A percentile compares a stretch with the other conserved stretches of the same genome.
Conservation (phyloP, 2,329 filamentous ascomycete species). For the Gremmenia infestans region DNA sequence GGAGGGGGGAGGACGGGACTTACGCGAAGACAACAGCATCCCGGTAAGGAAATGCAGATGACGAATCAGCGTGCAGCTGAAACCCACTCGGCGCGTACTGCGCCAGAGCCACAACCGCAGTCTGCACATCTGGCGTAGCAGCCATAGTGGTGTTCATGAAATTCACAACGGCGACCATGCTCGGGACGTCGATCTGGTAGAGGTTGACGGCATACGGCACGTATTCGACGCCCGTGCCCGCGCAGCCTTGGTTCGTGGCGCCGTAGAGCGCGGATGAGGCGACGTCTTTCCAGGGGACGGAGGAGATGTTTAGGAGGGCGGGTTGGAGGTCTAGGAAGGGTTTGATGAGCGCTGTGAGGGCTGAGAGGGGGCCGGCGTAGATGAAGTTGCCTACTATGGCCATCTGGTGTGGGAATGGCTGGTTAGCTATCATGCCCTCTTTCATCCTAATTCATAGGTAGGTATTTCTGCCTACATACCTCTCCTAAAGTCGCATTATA, state of each 20-base stretch:
- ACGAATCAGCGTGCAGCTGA: not conserved
- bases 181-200: not conserved
- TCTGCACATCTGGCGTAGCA: not conserved
- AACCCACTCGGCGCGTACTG: slow-evolving; percentile 1
- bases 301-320: not conserved
- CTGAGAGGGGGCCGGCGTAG: not conserved
- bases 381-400: not conserved
- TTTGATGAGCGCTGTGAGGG: not conserved
- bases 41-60: not conserved
- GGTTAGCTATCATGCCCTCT: not conserved
- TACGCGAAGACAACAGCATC: not conserved
- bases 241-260: not conserved
- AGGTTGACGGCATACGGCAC: not conserved
- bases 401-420: not conserved
- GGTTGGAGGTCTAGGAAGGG: not conserved
- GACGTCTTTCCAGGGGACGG: not conserved
- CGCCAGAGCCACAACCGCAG: not conserved
- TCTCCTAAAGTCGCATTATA: not conserved
- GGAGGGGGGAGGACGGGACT: not conserved
- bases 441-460: not conserved
- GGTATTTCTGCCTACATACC: not conserved
- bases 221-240: not conserved
- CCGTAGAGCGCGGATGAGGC: not conserved
- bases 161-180: not conserved
- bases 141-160: not conserved